A percentile compares a stretch with the other conserved stretches of the same genome.
phyloP scores from a whole-genome alignment of 495 filamentous ascomycete genomes.

The Amphirosellinia nigrospora region DNA sequence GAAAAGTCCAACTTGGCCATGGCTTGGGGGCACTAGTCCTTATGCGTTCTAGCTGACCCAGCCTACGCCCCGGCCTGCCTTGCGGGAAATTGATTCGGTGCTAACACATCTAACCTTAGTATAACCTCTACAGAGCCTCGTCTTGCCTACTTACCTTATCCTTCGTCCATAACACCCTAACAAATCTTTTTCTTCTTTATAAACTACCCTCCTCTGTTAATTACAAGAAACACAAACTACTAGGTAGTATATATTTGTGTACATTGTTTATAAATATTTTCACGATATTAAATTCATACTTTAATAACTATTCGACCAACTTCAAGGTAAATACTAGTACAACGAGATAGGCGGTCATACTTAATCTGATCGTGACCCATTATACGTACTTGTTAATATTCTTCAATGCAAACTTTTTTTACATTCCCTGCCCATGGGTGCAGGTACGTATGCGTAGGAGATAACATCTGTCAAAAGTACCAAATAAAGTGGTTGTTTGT shows the following conservation, averaged over 20 bases:
- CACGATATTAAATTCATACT: background rate
- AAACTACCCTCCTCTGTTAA: background rate
- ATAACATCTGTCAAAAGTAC: too few relatives aligned
- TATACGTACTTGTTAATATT: too few relatives aligned
- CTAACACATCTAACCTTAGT: background rate
- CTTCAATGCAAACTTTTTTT: too few relatives aligned
- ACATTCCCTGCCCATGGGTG: too few relatives aligned
- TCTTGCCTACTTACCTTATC: conserved; percentile 9
- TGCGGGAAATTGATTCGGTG: conserved; percentile 24
- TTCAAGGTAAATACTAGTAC: too few relatives aligned
- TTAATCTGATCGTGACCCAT: too few relatives aligned
- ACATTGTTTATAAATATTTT: background rate
- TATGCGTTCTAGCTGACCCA: background rate
- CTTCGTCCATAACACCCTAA: background rate
- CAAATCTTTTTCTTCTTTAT: background rate
- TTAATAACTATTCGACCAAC: background rate
- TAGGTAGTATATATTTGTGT: too few relatives aligned
- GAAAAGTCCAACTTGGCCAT: conserved; percentile 20
- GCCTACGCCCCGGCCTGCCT: conserved; percentile 11
- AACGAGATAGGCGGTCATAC: too few relatives aligned
- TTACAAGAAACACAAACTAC: background rate
- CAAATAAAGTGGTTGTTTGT: too few relatives aligned
- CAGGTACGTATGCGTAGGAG: too few relatives aligned
- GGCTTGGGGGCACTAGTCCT: background rate
- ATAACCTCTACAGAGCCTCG: conserved; percentile 18